Conservation (phyloP, 2,329 filamentous ascomycete species). For the Cytospora piceicola region DNA sequence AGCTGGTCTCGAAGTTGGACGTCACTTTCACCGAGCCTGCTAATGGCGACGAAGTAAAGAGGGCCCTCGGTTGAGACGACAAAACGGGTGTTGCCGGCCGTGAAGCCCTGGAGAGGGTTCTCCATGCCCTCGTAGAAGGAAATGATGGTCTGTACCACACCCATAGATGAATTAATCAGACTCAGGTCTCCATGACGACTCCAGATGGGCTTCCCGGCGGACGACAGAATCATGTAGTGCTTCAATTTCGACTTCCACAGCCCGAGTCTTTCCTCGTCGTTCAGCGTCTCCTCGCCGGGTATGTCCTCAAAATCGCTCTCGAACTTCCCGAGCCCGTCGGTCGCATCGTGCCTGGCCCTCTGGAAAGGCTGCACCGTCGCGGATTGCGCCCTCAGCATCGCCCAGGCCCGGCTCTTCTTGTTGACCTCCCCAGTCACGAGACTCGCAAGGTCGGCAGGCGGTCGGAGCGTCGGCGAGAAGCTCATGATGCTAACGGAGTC, state of each 20-base stretch:
- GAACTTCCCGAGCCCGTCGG: slow-evolving; percentile 66
- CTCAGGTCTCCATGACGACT: slow-evolving; percentile 90
- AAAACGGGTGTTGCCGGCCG: slow-evolving; percentile 83
- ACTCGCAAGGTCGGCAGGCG: slow-evolving; percentile 76
- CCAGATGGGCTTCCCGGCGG: slow-evolving; percentile 96
- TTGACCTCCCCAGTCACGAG: slow-evolving; percentile 74
- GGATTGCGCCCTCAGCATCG: slow-evolving; percentile 65
- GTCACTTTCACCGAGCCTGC: slow-evolving; percentile 89
- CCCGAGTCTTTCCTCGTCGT: slow-evolving; percentile 63
- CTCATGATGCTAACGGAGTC: slow-evolving; percentile 70
- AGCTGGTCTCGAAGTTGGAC: slow-evolving; percentile 84
- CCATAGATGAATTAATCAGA: slow-evolving; percentile 90
- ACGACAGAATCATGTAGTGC: slow-evolving; percentile 95
- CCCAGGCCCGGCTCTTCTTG: slow-evolving; percentile 70
- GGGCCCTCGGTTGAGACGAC: slow-evolving; percentile 84
- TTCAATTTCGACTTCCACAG: slow-evolving; percentile 93
- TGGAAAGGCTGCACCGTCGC: slow-evolving; percentile 66
- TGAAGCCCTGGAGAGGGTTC: slow-evolving; percentile 80
- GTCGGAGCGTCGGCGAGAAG: slow-evolving; percentile 65
- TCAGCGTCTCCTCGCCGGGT: slow-evolving; percentile 54
- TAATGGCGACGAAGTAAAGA: slow-evolving; percentile 92
- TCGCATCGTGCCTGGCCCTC: slow-evolving; percentile 31
- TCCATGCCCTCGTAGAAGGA: slow-evolving; percentile 88
- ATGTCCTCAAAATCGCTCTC: slow-evolving; percentile 78
- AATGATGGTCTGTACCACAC: slow-evolving; percentile 95